A percentile compares a stretch with the other conserved stretches of the same genome.
Conservation (phyloP, 2,329 filamentous ascomycete genomes). For the Pseudogymnoascus sp. region DNA sequence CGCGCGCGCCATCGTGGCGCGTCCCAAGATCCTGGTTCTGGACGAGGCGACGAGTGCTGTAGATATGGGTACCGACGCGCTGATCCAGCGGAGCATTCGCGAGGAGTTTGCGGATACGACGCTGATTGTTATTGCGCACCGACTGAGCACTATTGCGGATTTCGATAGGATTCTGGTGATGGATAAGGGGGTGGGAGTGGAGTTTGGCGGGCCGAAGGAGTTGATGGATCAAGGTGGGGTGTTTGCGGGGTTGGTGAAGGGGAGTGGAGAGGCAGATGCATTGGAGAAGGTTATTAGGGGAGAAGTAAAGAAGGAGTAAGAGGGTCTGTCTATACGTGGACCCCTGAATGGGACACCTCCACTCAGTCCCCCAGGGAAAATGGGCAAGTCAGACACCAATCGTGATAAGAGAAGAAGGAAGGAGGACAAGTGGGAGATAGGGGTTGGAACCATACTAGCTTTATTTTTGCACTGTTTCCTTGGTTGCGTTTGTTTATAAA, state of each 20-base stretch:
- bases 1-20: constrained; percentile 62
- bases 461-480: background rate
- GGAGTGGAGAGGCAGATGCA: constrained; percentile 51
- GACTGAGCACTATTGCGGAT: constrained; percentile 68
- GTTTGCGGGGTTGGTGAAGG: constrained; percentile 57
- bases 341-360: background rate
- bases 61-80: constrained; percentile 66
- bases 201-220: constrained; percentile 58
- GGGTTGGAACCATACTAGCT: background rate
- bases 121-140: constrained; percentile 67
- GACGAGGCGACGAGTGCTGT: constrained; percentile 75
- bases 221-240: constrained; percentile 46
- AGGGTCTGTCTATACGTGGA: background rate
- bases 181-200: constrained; percentile 57
- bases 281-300: constrained; percentile 10
- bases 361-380: background rate
- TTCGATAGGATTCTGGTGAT: constrained; percentile 69
- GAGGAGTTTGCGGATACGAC: constrained; percentile 64
- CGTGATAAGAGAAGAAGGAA: background rate
- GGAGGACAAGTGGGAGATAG: background rate
- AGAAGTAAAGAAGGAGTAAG: background rate
- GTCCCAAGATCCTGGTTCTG: constrained; percentile 70
- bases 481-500: background rate
- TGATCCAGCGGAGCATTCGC: constrained; percentile 67
- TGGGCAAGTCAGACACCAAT: background rate